phyloP scores from a whole-genome alignment of 2,329 filamentous ascomycete genomes.

The Penicillium sp. region DNA sequence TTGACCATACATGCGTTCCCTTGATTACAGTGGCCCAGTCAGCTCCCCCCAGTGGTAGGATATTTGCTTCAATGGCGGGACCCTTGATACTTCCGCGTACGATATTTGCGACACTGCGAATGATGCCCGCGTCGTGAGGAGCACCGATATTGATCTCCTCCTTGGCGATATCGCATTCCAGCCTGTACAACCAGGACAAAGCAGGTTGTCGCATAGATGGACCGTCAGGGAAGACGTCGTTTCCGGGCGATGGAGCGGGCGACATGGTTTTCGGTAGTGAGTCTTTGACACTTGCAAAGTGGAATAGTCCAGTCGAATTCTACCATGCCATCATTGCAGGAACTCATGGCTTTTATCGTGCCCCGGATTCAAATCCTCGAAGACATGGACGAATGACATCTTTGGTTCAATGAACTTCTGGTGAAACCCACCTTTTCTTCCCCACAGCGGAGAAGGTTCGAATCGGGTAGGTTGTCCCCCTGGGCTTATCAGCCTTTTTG shows the following conservation, averaged over 20 bases:
- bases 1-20: constrained; percentile 26
- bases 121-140: constrained; percentile 25
- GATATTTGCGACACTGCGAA: constrained; percentile 31
- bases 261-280: constrained; percentile 8
- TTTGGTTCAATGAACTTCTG: neutral
- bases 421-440: neutral
- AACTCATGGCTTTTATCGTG: neutral
- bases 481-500: neutral
- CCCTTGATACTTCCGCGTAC: constrained; percentile 30
- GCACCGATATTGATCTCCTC: constrained; percentile 31
- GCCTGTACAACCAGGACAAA: constrained; percentile 28
- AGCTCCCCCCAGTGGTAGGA: constrained; percentile 29
- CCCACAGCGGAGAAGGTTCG: neutral
- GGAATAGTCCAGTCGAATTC: neutral
- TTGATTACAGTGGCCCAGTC: constrained; percentile 32
- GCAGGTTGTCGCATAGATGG: constrained; percentile 31
- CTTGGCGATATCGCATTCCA: constrained; percentile 29
- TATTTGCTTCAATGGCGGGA: constrained; percentile 25
- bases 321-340: neutral
- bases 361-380: neutral
- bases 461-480: constrained; percentile 8
- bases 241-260: constrained; percentile 25
- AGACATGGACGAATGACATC: neutral
- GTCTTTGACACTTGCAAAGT: neutral
- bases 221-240: constrained; percentile 26